Conservation (phyloP, 257 asterid species). For the Knoxia roxburghii region DNA sequence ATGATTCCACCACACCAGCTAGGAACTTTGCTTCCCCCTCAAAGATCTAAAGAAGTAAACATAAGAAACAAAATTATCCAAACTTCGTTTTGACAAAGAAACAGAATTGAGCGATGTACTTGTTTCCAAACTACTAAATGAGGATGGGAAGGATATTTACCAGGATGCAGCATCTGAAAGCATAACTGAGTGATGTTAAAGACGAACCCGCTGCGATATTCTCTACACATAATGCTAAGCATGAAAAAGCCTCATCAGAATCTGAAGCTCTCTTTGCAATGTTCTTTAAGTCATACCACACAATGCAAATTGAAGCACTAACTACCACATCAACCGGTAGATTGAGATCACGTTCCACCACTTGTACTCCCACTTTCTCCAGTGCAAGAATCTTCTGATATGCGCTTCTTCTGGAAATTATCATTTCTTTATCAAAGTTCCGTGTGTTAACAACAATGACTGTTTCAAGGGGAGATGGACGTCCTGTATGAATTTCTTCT, state of each 20-base stretch:
- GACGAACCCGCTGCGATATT: slow-evolving; percentile 76
- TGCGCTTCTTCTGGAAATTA: slow-evolving; percentile 86
- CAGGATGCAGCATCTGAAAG: slow-evolving; percentile 94
- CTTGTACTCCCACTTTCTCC: slow-evolving; percentile 81
- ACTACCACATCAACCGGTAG: slow-evolving; percentile 73
- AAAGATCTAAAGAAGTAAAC: slow-evolving; percentile 53
- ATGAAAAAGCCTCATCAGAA: slow-evolving; percentile 65
- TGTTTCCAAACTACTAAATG: slow-evolving; percentile 2
- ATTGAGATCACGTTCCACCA: slow-evolving; percentile 78
- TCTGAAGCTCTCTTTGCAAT: slow-evolving; percentile 80
- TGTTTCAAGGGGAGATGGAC: slow-evolving; percentile 34
- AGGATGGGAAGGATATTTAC: slow-evolving; percentile 42
- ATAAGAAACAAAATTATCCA: slow-evolving; percentile 12
- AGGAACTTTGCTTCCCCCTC: slow-evolving; percentile 78
- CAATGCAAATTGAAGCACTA: slow-evolving; percentile 68
- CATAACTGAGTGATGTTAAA: slow-evolving; percentile 83
- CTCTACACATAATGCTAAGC: slow-evolving; percentile 82
- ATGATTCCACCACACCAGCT: slow-evolving; percentile 73
- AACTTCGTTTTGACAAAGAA: background rate
- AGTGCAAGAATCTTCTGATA: slow-evolving; percentile 82
- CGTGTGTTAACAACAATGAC: slow-evolving; percentile 76
- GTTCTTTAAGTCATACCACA: slow-evolving; percentile 86
- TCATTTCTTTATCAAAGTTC: slow-evolving; percentile 74
- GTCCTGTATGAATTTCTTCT: slow-evolving; percentile 36
- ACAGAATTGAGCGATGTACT: background rate